Percentiles rank a stretch among this genome's conserved stretches.
phyloP scores from a whole-genome alignment of 2,329 filamentous ascomycete species.

The Aspergillus phoenicis region DNA sequence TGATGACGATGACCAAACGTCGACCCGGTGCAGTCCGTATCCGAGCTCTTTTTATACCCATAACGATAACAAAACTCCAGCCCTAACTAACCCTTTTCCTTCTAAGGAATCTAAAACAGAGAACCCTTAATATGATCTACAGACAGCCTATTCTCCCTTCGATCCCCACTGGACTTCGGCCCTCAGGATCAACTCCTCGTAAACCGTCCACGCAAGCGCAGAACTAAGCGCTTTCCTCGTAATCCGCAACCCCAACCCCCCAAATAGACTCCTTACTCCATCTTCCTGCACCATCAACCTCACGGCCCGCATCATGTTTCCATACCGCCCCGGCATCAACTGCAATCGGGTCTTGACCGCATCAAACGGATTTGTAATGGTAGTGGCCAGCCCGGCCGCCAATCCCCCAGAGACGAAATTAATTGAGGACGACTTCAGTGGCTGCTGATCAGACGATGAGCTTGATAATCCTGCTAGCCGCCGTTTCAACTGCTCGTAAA shows the following conservation, averaged over 20 bases:
- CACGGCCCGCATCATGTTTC: constrained; percentile 77
- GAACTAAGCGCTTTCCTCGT: constrained; percentile 88
- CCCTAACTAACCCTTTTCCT: background rate
- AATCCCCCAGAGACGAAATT: constrained; percentile 84
- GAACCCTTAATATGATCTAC: constrained; percentile 8
- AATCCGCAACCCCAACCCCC: constrained; percentile 84
- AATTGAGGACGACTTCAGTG: constrained; percentile 55
- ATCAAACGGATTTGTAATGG: constrained; percentile 94
- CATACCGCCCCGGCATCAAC: constrained; percentile 79
- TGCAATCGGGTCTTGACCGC: constrained; percentile 94
- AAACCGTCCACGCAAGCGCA: constrained; percentile 95
- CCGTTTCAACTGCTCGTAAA: constrained; percentile 70
- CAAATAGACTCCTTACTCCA: constrained; percentile 76
- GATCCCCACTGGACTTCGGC: constrained; percentile 56
- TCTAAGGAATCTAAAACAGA: constrained; percentile 10
- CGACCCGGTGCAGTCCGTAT: constrained; percentile 2
- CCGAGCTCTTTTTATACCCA: background rate
- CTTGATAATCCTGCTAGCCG: constrained; percentile 31
- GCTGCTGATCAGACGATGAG: constrained; percentile 16
- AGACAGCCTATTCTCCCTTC: constrained; percentile 22
- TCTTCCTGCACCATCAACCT: constrained; percentile 80
- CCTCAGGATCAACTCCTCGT: constrained; percentile 85
- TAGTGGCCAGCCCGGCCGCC: constrained; percentile 80
- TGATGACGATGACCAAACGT: constrained; percentile 8
- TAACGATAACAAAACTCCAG: constrained; percentile 11